Conservation (phyloP, 2,329 filamentous ascomycete genomes). For the Fusarium buxicola region DNA sequence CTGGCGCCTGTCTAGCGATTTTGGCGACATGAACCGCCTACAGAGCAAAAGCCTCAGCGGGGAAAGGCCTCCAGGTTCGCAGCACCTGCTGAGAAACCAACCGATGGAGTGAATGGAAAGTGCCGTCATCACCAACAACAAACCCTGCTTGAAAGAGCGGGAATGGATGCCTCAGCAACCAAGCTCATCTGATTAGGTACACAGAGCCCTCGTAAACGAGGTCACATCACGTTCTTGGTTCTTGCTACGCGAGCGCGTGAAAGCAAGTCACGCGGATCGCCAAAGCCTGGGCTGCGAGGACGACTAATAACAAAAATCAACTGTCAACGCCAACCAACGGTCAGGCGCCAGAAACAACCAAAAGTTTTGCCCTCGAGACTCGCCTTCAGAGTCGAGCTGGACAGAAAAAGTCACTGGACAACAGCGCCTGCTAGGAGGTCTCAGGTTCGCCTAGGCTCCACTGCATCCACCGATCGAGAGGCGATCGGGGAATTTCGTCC, state of each 20-base stretch:
- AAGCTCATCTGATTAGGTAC: slow-evolving; percentile 36
- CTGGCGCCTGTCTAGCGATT: slow-evolving; percentile 12
- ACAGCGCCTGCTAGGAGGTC: slow-evolving; percentile 34
- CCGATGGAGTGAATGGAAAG: slow-evolving; percentile 5
- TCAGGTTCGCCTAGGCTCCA: slow-evolving; percentile 26
- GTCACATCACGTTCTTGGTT: slow-evolving; percentile 34
- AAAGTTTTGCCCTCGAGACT: slow-evolving; percentile 20
- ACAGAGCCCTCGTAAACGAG: slow-evolving; percentile 22
- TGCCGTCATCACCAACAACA: slow-evolving; percentile 30
- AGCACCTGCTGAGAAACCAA: no score
- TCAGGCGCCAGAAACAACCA: slow-evolving; percentile 28
- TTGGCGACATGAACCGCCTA: slow-evolving; percentile 22
- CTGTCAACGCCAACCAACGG: slow-evolving; percentile 18
- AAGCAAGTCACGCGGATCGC: slow-evolving; percentile 36
- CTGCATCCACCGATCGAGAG: slow-evolving; percentile 13
- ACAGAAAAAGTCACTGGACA: slow-evolving; percentile 42
- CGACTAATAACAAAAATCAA: slow-evolving; percentile 8
- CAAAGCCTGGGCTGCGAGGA: slow-evolving; percentile 3
- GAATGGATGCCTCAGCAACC: slow-evolving; percentile 45
- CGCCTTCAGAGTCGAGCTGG: slow-evolving; percentile 22
- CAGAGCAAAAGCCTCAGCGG: slow-evolving; percentile 14
- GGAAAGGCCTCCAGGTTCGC: slow-evolving; percentile 20
- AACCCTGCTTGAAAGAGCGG: slow-evolving; percentile 29
- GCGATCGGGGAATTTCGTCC: neutral
- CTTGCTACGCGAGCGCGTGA: slow-evolving; percentile 32